phyloP scores from a whole-genome alignment of 208 protist species.

The Leishmania major region DNA sequence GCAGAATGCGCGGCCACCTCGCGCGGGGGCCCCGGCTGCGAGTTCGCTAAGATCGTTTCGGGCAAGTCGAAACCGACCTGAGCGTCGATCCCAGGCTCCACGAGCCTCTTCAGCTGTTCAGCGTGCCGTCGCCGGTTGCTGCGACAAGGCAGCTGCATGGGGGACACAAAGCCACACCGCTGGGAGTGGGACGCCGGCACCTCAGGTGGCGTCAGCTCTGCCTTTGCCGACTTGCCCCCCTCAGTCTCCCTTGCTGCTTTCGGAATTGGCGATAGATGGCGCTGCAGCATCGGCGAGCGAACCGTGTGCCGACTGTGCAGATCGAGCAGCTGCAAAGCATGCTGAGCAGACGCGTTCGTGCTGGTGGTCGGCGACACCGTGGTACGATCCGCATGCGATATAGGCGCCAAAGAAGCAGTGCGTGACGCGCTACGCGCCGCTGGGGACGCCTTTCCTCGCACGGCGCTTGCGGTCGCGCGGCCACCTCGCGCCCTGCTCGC shows the following conservation, averaged over 20 bases:
- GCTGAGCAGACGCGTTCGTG: slow-evolving; percentile 12
- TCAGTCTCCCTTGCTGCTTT: not conserved
- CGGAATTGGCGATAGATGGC: slow-evolving; percentile 3
- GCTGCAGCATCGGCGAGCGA: slow-evolving; percentile 2
- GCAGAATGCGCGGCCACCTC: slow-evolving; percentile 11
- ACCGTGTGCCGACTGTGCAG: slow-evolving; percentile 12
- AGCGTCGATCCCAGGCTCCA: not conserved
- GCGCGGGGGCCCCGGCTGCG: slow-evolving; percentile 3
- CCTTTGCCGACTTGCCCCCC: not conserved
- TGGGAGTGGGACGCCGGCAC: not conserved
- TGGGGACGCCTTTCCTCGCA: not conserved
- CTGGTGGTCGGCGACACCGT: not conserved
- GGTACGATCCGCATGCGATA: not conserved
- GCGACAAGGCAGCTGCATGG: not conserved
- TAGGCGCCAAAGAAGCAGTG: not conserved
- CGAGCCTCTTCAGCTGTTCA: not conserved
- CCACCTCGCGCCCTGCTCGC: not conserved
- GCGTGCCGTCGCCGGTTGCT: not conserved
- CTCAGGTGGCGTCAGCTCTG: not conserved
- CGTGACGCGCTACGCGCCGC: not conserved
- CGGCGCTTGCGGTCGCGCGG: not conserved
- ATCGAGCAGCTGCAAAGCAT: slow-evolving; percentile 24
- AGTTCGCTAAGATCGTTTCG: not conserved
- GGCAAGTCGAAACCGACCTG: not conserved
- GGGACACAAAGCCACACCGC: slow-evolving; percentile 14